Evolutionary conservation across 2,329 filamentous ascomycete genomes (phyloP).

Genomic region (Pestalotiopsis sp.): DNA sequence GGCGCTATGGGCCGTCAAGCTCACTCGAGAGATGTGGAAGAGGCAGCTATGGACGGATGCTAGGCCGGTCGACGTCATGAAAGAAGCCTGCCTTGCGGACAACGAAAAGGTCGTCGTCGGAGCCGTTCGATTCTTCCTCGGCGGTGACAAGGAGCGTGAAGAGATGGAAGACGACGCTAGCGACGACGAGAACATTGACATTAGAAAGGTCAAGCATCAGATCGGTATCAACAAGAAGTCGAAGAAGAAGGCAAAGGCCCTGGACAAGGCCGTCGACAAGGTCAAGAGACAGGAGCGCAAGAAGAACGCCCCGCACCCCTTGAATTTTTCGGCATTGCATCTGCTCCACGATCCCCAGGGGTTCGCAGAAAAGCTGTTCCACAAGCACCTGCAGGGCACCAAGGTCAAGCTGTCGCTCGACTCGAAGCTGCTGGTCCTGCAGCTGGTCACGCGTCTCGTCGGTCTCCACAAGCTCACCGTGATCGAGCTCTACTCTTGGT

Average conservation of each 20-base stretch:
- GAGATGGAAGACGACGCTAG: conserved; percentile 89
- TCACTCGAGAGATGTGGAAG: conserved; percentile 92
- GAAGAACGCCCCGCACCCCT: conserved; percentile 81
- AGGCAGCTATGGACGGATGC: conserved; percentile 94
- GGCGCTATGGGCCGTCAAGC: conserved; percentile 92
- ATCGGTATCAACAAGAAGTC: conserved; percentile 95
- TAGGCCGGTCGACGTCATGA: conserved; percentile 91
- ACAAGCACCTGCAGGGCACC: conserved; percentile 85
- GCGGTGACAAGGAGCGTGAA: conserved; percentile 93
- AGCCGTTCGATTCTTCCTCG: conserved; percentile 91
- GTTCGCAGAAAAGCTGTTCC: conserved; percentile 87
- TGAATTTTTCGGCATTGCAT: conserved; percentile 97
- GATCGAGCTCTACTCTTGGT: conserved; percentile 92
- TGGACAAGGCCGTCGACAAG: conserved; percentile 80
- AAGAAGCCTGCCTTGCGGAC: conserved; percentile 83
- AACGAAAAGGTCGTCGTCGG: conserved; percentile 92
- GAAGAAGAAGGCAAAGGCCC: conserved; percentile 79
- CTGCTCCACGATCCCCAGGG: conserved; percentile 92
- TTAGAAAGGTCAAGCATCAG: conserved; percentile 82
- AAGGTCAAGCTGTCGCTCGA: conserved; percentile 86
- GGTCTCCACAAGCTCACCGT: conserved; percentile 92
- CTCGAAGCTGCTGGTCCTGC: conserved; percentile 85
- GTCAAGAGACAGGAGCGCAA: conserved; percentile 84
- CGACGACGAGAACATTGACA: conserved; percentile 77
- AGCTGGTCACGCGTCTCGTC: conserved; percentile 87